Percentiles rank a stretch among this genome's conserved stretches.
Conservation (phyloP, 345 rosid species). For the Bruguiera gymnorhiza region DNA sequence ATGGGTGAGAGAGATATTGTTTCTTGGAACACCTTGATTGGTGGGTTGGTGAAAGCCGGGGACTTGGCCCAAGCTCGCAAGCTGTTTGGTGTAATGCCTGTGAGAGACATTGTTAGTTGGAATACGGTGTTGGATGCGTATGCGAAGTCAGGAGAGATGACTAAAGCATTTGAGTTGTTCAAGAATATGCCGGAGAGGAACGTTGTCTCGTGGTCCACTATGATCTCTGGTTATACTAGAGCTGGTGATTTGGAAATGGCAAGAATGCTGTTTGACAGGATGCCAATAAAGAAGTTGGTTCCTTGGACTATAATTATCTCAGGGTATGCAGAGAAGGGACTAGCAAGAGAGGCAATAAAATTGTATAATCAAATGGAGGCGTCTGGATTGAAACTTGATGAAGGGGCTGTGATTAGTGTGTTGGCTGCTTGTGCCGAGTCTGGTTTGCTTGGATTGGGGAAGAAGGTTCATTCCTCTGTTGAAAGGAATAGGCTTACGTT, state of each 20-base stretch:
- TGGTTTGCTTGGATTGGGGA: conserved; percentile 70
- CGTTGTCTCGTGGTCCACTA: conserved; percentile 80
- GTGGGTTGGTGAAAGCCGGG: conserved; percentile 56
- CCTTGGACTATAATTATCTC: conserved; percentile 85
- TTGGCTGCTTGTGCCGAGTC: conserved; percentile 83
- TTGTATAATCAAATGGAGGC: conserved; percentile 59
- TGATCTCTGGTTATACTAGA: conserved; percentile 68
- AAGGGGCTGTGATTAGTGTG: conserved; percentile 60
- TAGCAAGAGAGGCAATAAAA: conserved; percentile 49
- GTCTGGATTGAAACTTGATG: conserved; percentile 53
- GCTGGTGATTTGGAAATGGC: conserved; percentile 89
- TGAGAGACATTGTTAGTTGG: conserved; percentile 73
- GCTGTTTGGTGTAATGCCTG: conserved; percentile 79
- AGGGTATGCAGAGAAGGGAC: conserved; percentile 74
- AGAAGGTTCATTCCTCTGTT: conserved; percentile 53
- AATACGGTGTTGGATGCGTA: conserved; percentile 79
- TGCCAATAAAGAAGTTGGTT: conserved; percentile 73
- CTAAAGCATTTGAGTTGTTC: conserved; percentile 62
- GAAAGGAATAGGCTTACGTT: conserved; percentile 38
- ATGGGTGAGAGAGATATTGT: conserved; percentile 65
- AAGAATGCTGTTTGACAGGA: conserved; percentile 64
- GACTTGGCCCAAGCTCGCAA: conserved; percentile 50
- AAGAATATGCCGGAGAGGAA: conserved; percentile 69
- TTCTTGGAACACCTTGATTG: conserved; percentile 78
- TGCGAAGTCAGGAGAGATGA: conserved; percentile 63